Conservation (phyloP, 2,329 filamentous ascomycete genomes). For the Aureobasidium sp. region DNA sequence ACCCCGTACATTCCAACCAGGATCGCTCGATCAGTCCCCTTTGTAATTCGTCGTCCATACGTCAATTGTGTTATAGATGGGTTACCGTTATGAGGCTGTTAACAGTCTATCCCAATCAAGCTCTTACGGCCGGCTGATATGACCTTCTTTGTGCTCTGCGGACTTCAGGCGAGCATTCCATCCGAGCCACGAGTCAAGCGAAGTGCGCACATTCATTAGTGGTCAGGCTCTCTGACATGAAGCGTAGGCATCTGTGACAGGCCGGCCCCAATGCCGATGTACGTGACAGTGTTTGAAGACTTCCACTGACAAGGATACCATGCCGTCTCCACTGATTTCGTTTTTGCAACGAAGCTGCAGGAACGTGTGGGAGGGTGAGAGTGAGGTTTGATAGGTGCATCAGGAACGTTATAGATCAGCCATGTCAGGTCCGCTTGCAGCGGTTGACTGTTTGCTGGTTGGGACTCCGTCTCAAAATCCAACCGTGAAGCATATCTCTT, state of each 20-base stretch:
- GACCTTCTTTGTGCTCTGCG: neutral
- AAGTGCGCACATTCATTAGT: neutral
- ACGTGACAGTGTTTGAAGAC: neutral
- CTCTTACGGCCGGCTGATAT: neutral
- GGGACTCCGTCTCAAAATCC: neutral
- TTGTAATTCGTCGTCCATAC: neutral
- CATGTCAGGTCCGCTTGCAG: neutral
- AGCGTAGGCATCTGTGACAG: neutral
- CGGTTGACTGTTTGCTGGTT: neutral
- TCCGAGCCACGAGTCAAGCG: neutral
- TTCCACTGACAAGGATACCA: neutral
- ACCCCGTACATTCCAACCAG: neutral
- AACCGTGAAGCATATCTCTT: neutral
- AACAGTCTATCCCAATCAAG: neutral
- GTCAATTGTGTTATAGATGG: neutral
- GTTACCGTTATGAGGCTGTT: neutral
- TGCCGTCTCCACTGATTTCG: neutral
- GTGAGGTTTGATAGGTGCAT: conserved; percentile 1
- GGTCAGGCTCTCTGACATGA: neutral
- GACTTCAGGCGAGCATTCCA: neutral
- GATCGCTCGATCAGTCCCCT: neutral
- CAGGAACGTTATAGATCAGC: neutral
- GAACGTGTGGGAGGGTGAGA: neutral
- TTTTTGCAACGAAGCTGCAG: conserved; percentile 1
- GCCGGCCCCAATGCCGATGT: neutral